Conservation (phyloP, 352 stramenopile species). For the Globisporangium solare region DNA sequence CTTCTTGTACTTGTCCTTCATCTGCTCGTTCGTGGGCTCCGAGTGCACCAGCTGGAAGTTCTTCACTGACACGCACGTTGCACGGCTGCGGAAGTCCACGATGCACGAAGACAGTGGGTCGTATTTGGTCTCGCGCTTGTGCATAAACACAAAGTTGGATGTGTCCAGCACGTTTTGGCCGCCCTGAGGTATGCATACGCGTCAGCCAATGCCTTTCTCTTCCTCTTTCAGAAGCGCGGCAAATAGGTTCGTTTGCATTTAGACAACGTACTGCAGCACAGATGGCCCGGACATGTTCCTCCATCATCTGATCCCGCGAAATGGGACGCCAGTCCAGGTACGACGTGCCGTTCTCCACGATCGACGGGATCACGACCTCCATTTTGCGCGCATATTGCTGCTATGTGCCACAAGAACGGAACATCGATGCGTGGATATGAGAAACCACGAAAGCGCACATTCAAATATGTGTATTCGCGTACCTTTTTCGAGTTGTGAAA, state of each 20-base stretch:
- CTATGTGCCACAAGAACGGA: neutral
- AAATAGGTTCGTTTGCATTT: too few species aligned
- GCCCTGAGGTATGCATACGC: constrained; percentile 26
- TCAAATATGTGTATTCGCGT: neutral
- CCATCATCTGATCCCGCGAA: constrained; percentile 74
- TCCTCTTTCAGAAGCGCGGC: neutral
- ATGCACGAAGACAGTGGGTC: constrained; percentile 90
- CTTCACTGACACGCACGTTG: constrained; percentile 88
- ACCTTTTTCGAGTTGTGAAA: constrained; percentile 78
- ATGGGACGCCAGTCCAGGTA: constrained; percentile 74
- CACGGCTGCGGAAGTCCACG: constrained; percentile 90
- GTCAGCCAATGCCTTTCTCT: neutral
- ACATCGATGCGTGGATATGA: neutral
- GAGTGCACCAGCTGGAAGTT: constrained; percentile 92
- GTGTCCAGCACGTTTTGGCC: constrained; percentile 78
- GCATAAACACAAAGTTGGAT: constrained; percentile 76
- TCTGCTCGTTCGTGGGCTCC: constrained; percentile 59
- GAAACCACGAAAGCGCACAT: neutral
- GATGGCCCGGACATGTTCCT: constrained; percentile 66
- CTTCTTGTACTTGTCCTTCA: constrained; percentile 68
- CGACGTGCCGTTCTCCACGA: constrained; percentile 50
- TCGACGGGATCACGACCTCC: constrained; percentile 74
- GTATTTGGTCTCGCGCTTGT: constrained; percentile 88
- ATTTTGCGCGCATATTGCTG: constrained; percentile 75
- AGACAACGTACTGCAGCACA: constrained; percentile 36